These are phyloP conservation scores for Fusarium pilosicola DNA, from an alignment of 2,329 filamentous ascomycete genomes.

Conservation along the genomic window DNA sequence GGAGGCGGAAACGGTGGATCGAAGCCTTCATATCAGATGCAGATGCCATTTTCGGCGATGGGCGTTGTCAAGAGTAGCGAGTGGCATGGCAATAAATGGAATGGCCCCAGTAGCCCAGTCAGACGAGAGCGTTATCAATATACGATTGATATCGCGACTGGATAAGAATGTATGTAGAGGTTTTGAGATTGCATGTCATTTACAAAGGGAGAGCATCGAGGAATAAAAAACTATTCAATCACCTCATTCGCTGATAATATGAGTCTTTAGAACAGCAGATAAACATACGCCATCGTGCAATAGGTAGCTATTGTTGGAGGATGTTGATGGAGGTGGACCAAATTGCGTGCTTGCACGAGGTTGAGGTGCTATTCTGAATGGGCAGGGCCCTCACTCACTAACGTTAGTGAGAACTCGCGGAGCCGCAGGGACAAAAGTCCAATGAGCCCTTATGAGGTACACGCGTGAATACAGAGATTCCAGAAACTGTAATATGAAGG, in stretches of 20 bases:
- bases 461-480: not conserved
- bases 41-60: slow-evolving; percentile 39
- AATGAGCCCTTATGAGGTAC: not conserved
- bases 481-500: not conserved
- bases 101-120: not conserved
- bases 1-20: slow-evolving; percentile 43
- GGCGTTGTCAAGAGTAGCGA: slow-evolving; percentile 4
- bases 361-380: slow-evolving; percentile 1
- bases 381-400: not conserved
- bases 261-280: not conserved
- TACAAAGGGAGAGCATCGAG: not conserved
- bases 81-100: slow-evolving; percentile 13
- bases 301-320: slow-evolving; percentile 12
- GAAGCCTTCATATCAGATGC: slow-evolving; percentile 44
- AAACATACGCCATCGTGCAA: slow-evolving; percentile 21
- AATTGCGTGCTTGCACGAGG: slow-evolving; percentile 42
- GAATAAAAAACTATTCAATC: not conserved
- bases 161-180: not conserved
- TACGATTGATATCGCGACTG: not conserved
- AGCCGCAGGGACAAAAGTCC: slow-evolving; percentile 1
- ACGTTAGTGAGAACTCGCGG: not conserved
- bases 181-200: not conserved
- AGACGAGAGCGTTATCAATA: not conserved
- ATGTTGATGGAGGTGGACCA: slow-evolving; percentile 31
- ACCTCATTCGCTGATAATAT: slow-evolving; percentile 6